Evolutionary conservation across 164 flowering plant species (phyloP).

Genomic region (Berberis thunbergii): DNA sequence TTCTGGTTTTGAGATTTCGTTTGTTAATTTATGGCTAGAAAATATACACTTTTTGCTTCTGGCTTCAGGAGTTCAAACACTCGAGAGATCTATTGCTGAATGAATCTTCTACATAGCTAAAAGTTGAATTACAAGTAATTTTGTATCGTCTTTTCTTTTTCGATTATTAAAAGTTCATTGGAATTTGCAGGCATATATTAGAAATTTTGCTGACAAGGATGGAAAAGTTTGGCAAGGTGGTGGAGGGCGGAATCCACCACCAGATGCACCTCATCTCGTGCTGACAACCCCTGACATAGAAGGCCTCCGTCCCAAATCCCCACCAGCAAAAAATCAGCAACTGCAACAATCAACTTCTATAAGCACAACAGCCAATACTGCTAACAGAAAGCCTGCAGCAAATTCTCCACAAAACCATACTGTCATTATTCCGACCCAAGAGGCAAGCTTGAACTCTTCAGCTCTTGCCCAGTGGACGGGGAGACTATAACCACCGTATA

Average conservation of each 20-base stretch:
- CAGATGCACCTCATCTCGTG: constrained; percentile 92
- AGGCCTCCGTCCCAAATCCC: constrained; percentile 88
- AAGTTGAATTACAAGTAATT: neutral
- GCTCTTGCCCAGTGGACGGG: constrained; percentile 49
- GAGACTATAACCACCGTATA: no score
- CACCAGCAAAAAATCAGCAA: constrained; percentile 89
- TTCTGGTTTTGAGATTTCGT: no score
- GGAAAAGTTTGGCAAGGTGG: constrained; percentile 98
- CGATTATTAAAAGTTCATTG: neutral
- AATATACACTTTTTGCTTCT: neutral
- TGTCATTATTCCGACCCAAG: constrained; percentile 42
- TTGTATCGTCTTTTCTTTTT: no score
- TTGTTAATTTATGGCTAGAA: neutral
- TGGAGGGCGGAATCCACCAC: constrained; percentile 96
- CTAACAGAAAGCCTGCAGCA: constrained; percentile 49
- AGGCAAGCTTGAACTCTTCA: constrained; percentile 42
- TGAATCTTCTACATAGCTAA: neutral
- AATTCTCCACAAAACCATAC: constrained; percentile 59
- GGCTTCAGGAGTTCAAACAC: neutral
- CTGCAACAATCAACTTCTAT: constrained; percentile 47
- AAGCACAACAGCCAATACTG: constrained; percentile 41
- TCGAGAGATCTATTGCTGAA: neutral
- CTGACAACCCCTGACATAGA: constrained; percentile 91
- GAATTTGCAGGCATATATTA: constrained; percentile 52
- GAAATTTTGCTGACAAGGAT: constrained; percentile 79